Conservation (phyloP, 768 basidiomycete species). For the Hydnomerulius pinastri region DNA sequence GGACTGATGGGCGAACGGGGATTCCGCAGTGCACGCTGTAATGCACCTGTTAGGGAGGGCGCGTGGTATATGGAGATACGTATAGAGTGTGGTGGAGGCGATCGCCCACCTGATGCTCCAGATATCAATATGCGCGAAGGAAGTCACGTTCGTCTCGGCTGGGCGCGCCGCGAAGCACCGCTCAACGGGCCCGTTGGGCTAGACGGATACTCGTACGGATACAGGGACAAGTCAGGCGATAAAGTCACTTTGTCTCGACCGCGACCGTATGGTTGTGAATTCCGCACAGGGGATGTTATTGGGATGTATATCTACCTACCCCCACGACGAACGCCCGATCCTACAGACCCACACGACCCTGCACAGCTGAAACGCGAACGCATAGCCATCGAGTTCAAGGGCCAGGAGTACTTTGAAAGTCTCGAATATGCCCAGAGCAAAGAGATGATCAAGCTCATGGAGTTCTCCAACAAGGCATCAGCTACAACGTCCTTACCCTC, state of each 20-base stretch:
- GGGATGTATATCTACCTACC: constrained; percentile 95
- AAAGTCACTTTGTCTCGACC: constrained; percentile 85
- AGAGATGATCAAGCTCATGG: constrained; percentile 91
- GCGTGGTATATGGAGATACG: constrained; percentile 94
- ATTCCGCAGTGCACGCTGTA: constrained; percentile 87
- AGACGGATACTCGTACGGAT: constrained; percentile 92
- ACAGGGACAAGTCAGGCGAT: constrained; percentile 90
- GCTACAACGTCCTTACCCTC: constrained; percentile 59
- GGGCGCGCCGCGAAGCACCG: constrained; percentile 91
- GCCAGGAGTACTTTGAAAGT: constrained; percentile 96
- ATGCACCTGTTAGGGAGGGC: constrained; percentile 87
- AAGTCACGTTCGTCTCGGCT: constrained; percentile 87
- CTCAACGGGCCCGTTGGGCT: constrained; percentile 91
- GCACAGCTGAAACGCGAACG: constrained; percentile 85
- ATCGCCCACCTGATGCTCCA: constrained; percentile 38
- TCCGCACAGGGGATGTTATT: constrained; percentile 82
- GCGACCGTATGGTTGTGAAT: constrained; percentile 72
- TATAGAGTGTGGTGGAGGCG: constrained; percentile 74
- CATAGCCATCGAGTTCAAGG: constrained; percentile 92
- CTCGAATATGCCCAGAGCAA: constrained; percentile 86
- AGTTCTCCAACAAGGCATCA: constrained; percentile 63
- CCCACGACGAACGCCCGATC: constrained; percentile 54
- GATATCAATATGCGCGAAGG: constrained; percentile 60
- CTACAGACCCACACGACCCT: constrained; percentile 73
- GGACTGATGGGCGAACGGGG: constrained; percentile 82